phyloP scores from a whole-genome alignment of 768 basidiomycete species.

The Peribolospora baueri region DNA sequence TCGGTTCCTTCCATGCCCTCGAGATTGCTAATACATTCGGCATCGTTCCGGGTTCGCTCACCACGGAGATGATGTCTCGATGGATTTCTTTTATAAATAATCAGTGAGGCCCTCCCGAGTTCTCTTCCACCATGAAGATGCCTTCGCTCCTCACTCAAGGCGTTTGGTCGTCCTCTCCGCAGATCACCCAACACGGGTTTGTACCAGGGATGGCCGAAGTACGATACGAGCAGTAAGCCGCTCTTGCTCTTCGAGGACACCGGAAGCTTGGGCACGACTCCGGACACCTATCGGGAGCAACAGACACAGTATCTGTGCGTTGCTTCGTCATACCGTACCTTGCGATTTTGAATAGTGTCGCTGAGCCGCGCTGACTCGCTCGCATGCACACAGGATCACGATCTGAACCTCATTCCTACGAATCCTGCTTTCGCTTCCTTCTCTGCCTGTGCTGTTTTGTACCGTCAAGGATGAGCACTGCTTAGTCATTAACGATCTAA shows the following conservation, averaged over 20 bases:
- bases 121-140: not conserved
- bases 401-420: too few relatives aligned
- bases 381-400: too few relatives aligned
- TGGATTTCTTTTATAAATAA: conserved; percentile 1
- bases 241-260: conserved; percentile 3
- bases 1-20: conserved; percentile 1
- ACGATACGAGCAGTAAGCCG: not conserved
- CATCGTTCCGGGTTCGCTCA: not conserved
- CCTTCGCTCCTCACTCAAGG: not conserved
- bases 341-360: not conserved
- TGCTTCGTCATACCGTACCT: not conserved
- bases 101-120: not conserved
- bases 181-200: not conserved
- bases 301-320: not conserved
- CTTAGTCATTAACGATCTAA: too few relatives aligned
- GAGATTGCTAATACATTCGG: not conserved
- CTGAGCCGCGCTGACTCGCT: too few relatives aligned
- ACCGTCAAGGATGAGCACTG: too few relatives aligned
- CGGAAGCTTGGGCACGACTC: not conserved
- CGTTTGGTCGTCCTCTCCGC: not conserved
- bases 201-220: too few relatives aligned
- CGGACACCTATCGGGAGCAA: not conserved
- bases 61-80: conserved; percentile 1
- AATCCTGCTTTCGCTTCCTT: too few relatives aligned
- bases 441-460: too few relatives aligned